Percentiles rank a stretch among this genome's conserved stretches.
phyloP scores from a whole-genome alignment of 2,329 filamentous ascomycete genomes.

The Fusarium sambucinum region DNA sequence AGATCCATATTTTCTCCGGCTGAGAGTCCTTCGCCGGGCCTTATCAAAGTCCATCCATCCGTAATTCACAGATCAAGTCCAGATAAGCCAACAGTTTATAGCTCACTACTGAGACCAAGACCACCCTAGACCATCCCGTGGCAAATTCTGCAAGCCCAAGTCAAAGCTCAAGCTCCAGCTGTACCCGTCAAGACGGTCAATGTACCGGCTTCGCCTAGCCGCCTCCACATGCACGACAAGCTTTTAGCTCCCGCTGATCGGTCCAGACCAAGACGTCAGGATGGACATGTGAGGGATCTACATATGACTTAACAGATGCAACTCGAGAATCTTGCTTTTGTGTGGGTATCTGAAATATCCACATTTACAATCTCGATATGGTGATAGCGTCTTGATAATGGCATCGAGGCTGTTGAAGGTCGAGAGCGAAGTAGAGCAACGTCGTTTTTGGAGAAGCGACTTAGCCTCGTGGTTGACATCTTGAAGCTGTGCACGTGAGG shows the following conservation, averaged over 20 bases:
- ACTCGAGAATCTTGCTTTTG: constrained; percentile 3
- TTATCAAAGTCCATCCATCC: no score
- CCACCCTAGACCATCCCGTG: not conserved
- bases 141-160: not conserved
- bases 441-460: not conserved
- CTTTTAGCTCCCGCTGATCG: constrained; percentile 12
- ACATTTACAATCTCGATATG: not conserved
- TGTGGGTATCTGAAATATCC: not conserved
- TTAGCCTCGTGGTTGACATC: not conserved
- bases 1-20: no score
- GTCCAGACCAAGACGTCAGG: constrained; percentile 8
- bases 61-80: no score
- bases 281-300: not conserved
- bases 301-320: constrained; percentile 1
- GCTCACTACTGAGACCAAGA: not conserved
- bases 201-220: not conserved
- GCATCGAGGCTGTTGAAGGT: not conserved
- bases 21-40: no score
- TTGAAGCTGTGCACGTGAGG: no score
- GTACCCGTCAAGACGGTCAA: not conserved
- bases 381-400: not conserved
- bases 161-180: not conserved
- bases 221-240: not conserved
- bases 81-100: not conserved
- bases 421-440: not conserved